These are phyloP conservation scores for Quercus rubra DNA, from an alignment of 306 rosid genomes.

Conservation along the genomic window DNA sequence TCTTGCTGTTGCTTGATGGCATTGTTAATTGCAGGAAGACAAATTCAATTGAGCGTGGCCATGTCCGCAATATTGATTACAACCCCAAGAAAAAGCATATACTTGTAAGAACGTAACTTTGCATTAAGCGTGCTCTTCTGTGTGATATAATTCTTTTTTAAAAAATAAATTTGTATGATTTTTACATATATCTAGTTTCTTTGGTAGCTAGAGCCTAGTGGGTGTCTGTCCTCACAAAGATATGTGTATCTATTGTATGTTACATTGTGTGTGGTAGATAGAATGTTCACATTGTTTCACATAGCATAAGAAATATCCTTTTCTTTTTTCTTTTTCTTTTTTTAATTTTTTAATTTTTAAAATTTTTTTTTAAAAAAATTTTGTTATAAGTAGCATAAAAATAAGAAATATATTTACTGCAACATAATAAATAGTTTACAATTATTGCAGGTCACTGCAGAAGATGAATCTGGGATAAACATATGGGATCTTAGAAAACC, in stretches of 20 bases:
- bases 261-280: not conserved
- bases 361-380: no score
- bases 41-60: slow-evolving; percentile 68
- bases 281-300: not conserved
- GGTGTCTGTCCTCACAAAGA: not conserved
- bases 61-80: slow-evolving; percentile 75
- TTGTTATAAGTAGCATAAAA: not conserved
- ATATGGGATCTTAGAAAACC: slow-evolving; percentile 94
- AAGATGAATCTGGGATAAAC: slow-evolving; percentile 82
- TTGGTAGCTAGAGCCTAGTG: not conserved
- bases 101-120: slow-evolving; percentile 60
- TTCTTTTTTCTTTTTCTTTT: no score
- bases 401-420: not conserved
- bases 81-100: slow-evolving; percentile 65
- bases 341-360: no score
- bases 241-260: not conserved
- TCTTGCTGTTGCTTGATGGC: slow-evolving; percentile 16
- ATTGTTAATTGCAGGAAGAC: slow-evolving; percentile 71
- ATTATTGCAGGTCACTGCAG: slow-evolving; percentile 73
- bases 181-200: no score
- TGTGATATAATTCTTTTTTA: slow-evolving; percentile 1
- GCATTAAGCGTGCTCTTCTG: not conserved
- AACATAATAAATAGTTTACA: slow-evolving; percentile 19
- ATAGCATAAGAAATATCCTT: not conserved
- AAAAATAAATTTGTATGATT: not conserved